Percentiles rank a stretch among this genome's conserved stretches.
These are phyloP conservation scores for Suhomyces atakaporum DNA, from an alignment of 1,139 yeast species.

Conservation along the genomic window DNA sequence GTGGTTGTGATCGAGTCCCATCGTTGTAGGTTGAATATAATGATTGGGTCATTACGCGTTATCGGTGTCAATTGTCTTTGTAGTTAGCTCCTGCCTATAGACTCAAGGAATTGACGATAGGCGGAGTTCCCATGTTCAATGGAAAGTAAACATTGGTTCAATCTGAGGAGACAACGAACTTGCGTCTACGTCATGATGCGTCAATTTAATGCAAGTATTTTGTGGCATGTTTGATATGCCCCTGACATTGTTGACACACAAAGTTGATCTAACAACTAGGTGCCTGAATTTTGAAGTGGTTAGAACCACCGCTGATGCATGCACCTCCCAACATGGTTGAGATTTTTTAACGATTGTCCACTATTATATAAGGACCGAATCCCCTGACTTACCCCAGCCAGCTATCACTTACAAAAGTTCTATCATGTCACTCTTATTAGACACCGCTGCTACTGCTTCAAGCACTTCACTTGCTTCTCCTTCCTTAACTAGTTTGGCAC, in stretches of 20 bases:
- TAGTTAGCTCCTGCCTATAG: too few species aligned
- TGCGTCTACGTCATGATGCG: conserved; percentile 4
- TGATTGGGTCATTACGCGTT: too few species aligned
- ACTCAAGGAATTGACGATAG: neutral
- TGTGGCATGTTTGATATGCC: conserved; percentile 5
- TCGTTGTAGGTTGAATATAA: too few species aligned
- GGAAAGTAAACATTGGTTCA: too few species aligned
- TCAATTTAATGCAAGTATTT: conserved; percentile 1
- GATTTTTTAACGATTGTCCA: conserved; percentile 1
- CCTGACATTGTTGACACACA: conserved; percentile 11
- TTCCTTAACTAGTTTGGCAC: conserved; percentile 14
- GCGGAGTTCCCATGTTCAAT: neutral
- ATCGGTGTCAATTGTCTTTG: too few species aligned
- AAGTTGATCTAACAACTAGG: conserved; percentile 4
- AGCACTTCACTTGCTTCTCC: conserved; percentile 11
- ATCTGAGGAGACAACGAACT: too few species aligned
- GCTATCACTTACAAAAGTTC: neutral
- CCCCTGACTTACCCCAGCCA: neutral
- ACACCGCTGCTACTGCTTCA: conserved; percentile 10
- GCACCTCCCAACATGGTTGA: conserved; percentile 1
- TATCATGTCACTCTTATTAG: conserved; percentile 16
- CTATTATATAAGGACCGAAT: conserved; percentile 4
- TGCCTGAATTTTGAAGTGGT: conserved; percentile 13
- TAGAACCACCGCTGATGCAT: conserved; percentile 7
- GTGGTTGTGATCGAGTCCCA: too few species aligned